These are phyloP conservation scores for Physcomitrium patens DNA, from an alignment of 225 moss, liverwort and hornwort species.

Conservation along the genomic window DNA sequence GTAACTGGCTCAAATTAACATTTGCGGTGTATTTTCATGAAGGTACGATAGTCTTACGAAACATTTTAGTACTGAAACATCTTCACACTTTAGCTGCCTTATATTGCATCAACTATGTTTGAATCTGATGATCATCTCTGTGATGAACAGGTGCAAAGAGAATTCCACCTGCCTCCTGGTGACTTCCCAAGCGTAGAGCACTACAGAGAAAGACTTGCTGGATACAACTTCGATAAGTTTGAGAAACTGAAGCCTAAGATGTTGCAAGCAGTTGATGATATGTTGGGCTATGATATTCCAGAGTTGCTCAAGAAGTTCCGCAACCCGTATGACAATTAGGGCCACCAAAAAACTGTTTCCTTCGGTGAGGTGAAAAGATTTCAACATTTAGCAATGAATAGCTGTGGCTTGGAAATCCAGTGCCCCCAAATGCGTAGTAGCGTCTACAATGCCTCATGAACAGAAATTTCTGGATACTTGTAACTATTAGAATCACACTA, in stretches of 20 bases:
- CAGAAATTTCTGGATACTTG: neutral
- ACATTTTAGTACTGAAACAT: neutral
- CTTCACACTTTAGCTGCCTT: neutral
- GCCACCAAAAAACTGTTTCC: neutral
- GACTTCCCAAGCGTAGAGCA: constrained; percentile 91
- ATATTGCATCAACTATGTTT: neutral
- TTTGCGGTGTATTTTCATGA: neutral
- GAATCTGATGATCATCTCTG: constrained; percentile 10
- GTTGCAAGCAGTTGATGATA: constrained; percentile 96
- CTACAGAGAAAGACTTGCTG: constrained; percentile 73
- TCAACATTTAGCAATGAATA: constrained; percentile 31
- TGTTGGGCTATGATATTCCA: constrained; percentile 96
- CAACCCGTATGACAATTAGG: constrained; percentile 77
- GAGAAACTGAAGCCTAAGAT: constrained; percentile 84
- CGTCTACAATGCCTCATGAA: neutral
- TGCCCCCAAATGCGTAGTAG: neutral
- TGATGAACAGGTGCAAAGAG: constrained; percentile 78
- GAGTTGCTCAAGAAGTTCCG: constrained; percentile 87
- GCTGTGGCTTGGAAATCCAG: constrained; percentile 2
- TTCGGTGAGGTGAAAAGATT: neutral
- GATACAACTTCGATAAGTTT: constrained; percentile 91
- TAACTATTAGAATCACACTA: constrained; percentile 1
- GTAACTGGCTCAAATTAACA: neutral
- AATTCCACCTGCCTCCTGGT: constrained; percentile 84
- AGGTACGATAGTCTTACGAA: neutral